Conservation (phyloP, 331 rosid species). For the Dryas integrifolia region DNA sequence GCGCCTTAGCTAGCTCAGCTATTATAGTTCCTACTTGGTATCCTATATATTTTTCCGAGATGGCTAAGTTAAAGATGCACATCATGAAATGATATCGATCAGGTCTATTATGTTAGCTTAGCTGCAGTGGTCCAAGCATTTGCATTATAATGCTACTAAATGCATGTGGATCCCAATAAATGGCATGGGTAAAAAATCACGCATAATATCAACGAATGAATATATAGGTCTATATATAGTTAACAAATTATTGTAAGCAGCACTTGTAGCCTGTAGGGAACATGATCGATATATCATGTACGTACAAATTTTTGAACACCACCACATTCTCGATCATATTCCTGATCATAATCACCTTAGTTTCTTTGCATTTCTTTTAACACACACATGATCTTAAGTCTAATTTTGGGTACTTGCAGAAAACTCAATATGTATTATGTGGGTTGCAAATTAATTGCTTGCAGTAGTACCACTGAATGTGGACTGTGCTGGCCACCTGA, state of each 20-base stretch:
- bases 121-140: background rate
- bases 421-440: background rate
- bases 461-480: background rate
- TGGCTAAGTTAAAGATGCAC: too few relatives aligned
- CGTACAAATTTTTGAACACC: background rate
- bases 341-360: background rate
- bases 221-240: background rate
- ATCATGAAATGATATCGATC: background rate
- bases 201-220: background rate
- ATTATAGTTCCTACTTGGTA: too few relatives aligned
- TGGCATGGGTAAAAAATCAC: background rate
- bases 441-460: background rate
- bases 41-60: too few relatives aligned
- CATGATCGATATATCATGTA: background rate
- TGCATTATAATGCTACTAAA: background rate
- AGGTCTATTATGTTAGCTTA: background rate
- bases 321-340: conserved; percentile 4
- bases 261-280: background rate
- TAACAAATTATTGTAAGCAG: conserved; percentile 1
- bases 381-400: too few relatives aligned
- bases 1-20: too few relatives aligned
- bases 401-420: too few relatives aligned
- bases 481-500: background rate
- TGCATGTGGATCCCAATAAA: conserved; percentile 2
- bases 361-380: too few relatives aligned